Conservation (phyloP, 331 rosid species). For the Stylosanthes scabra region DNA sequence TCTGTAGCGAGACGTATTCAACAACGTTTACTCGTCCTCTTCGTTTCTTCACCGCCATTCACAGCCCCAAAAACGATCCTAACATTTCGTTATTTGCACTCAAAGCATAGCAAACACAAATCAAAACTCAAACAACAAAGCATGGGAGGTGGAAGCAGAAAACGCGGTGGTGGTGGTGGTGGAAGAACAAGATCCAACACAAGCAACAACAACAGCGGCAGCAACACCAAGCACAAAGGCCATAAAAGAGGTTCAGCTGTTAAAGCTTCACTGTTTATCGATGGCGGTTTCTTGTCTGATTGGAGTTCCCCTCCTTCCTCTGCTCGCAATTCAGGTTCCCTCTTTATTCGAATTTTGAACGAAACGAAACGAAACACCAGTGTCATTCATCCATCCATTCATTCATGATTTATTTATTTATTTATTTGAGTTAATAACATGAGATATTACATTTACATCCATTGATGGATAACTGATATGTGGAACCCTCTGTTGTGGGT, state of each 20-base stretch:
- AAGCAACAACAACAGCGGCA: slow-evolving; percentile 26
- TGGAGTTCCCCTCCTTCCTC: slow-evolving; percentile 53
- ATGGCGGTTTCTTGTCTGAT: slow-evolving; percentile 82
- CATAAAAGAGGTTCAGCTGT: slow-evolving; percentile 50
- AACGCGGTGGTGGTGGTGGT: slow-evolving; percentile 31
- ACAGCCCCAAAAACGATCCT: background rate
- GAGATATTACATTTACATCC: background rate
- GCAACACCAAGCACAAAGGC: slow-evolving; percentile 32
- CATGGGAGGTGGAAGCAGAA: slow-evolving; percentile 77
- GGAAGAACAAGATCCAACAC: slow-evolving; percentile 31
- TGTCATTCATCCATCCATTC: background rate
- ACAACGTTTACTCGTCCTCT: background rate
- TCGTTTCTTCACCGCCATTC: background rate
- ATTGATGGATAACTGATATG: background rate
- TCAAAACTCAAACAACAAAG: background rate
- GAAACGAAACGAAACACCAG: background rate
- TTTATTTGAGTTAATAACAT: too few relatives aligned
- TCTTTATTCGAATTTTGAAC: background rate
- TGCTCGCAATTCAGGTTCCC: slow-evolving; percentile 55
- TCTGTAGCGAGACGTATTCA: background rate
- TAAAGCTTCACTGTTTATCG: slow-evolving; percentile 56
- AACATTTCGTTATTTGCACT: background rate
- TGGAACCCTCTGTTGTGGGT: background rate
- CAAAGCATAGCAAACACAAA: slow-evolving; percentile 18
- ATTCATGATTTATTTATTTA: background rate